These are phyloP conservation scores for Albophoma yamanashiensis DNA, from an alignment of 2,329 filamentous ascomycete genomes.

Conservation along the genomic window DNA sequence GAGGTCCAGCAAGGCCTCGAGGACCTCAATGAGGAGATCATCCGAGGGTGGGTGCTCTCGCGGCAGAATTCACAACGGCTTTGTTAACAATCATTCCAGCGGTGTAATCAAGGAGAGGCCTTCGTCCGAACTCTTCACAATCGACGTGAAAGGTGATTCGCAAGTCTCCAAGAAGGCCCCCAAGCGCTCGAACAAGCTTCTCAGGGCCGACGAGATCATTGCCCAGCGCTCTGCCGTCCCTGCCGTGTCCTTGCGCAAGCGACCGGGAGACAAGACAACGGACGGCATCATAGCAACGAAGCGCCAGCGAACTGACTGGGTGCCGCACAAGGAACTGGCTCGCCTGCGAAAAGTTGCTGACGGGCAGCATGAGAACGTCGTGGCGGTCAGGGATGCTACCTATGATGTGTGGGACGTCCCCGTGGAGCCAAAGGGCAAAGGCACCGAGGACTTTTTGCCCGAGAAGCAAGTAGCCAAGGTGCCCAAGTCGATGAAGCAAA, in stretches of 20 bases:
- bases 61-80: neutral
- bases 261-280: slow-evolving; percentile 55
- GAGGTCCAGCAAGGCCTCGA: slow-evolving; percentile 77
- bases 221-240: slow-evolving; percentile 73
- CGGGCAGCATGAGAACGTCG: slow-evolving; percentile 47
- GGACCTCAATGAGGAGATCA: slow-evolving; percentile 78
- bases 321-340: slow-evolving; percentile 75
- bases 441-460: slow-evolving; percentile 48
- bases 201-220: slow-evolving; percentile 90
- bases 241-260: slow-evolving; percentile 69
- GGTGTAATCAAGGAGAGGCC: slow-evolving; percentile 77
- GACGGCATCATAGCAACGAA: slow-evolving; percentile 68
- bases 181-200: slow-evolving; percentile 59
- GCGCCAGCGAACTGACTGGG: slow-evolving; percentile 64
- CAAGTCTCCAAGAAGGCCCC: slow-evolving; percentile 53
- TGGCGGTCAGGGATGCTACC: slow-evolving; percentile 48
- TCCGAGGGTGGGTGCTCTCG: slow-evolving; percentile 56
- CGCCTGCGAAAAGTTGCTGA: slow-evolving; percentile 72
- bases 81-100: slow-evolving; percentile 32
- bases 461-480: slow-evolving; percentile 55
- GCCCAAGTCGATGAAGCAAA: slow-evolving; percentile 64
- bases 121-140: slow-evolving; percentile 72
- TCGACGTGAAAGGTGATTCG: slow-evolving; percentile 66
- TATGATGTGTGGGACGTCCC: slow-evolving; percentile 70
- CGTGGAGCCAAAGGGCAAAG: slow-evolving; percentile 24